These are phyloP conservation scores for Sugiyamaella novakii DNA, from an alignment of 1,139 yeast genomes.

Conservation along the genomic window DNA sequence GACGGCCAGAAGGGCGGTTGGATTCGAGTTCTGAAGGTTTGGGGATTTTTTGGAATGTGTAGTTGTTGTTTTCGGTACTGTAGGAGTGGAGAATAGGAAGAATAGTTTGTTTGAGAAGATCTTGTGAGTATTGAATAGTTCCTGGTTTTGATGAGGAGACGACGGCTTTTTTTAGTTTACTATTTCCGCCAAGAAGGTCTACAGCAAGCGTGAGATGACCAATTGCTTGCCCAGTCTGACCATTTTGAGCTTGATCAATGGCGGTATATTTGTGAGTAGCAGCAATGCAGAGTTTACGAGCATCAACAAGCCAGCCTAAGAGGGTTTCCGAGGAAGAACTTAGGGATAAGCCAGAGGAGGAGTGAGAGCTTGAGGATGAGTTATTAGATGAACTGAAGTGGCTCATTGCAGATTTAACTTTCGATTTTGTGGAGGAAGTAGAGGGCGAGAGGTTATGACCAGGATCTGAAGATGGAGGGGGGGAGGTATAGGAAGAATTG, in stretches of 20 bases:
- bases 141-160: slow-evolving; percentile 1
- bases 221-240: slow-evolving; percentile 40
- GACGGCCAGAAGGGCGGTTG: slow-evolving; percentile 43
- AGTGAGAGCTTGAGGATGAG: neutral
- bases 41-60: slow-evolving; percentile 42
- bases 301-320: slow-evolving; percentile 36
- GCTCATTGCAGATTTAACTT: slow-evolving; percentile 9
- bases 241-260: slow-evolving; percentile 35
- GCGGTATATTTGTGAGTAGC: slow-evolving; percentile 39
- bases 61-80: slow-evolving; percentile 39
- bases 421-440: slow-evolving; percentile 5
- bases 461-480: slow-evolving; percentile 17
- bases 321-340: slow-evolving; percentile 25
- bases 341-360: slow-evolving; percentile 6
- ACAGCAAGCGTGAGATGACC: slow-evolving; percentile 33
- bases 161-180: slow-evolving; percentile 7
- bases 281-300: slow-evolving; percentile 36
- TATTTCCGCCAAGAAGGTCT: slow-evolving; percentile 20
- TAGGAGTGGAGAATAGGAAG: slow-evolving; percentile 27
- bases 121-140: slow-evolving; percentile 6
- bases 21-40: slow-evolving; percentile 32
- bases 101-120: slow-evolving; percentile 8
- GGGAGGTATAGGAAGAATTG: neutral
- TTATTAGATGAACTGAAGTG: neutral
- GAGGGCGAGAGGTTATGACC: neutral